These are phyloP conservation scores for Peniophora sp. DNA, from an alignment of 1,284 basidiomycete genomes.

Conservation along the genomic window DNA sequence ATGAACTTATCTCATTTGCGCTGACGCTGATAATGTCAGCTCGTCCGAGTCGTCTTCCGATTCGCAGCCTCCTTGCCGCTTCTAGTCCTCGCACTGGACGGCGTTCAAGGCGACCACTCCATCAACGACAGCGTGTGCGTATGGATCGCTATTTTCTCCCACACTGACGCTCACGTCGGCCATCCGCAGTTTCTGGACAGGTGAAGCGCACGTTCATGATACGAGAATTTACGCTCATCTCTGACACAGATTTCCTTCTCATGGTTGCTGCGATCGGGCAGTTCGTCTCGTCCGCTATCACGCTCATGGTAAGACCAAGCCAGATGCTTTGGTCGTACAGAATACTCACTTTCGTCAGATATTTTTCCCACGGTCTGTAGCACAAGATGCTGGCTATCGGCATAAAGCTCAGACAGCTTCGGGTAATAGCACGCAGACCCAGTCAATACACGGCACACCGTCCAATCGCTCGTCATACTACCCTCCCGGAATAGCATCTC, in stretches of 20 bases:
- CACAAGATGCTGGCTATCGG: slow-evolving; percentile 52
- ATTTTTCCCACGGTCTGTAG: slow-evolving; percentile 68
- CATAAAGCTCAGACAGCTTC: slow-evolving; percentile 10
- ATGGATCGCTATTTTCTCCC: slow-evolving; percentile 3
- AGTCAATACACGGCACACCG: slow-evolving; percentile 8
- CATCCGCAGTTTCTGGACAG: slow-evolving; percentile 38
- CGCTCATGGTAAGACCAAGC: slow-evolving; percentile 47
- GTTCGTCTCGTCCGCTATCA: slow-evolving; percentile 68
- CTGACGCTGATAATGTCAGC: slow-evolving; percentile 24
- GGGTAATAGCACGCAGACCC: slow-evolving; percentile 6
- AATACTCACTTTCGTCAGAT: slow-evolving; percentile 34
- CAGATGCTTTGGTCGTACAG: not conserved
- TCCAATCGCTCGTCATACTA: not conserved
- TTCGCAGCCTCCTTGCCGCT: slow-evolving; percentile 64
- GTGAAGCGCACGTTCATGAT: slow-evolving; percentile 20
- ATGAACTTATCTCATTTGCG: not conserved
- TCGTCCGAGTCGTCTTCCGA: slow-evolving; percentile 57
- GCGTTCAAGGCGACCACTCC: slow-evolving; percentile 35
- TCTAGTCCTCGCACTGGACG: slow-evolving; percentile 55
- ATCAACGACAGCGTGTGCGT: slow-evolving; percentile 52
- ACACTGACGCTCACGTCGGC: not conserved
- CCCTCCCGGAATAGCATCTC: not conserved
- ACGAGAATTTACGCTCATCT: slow-evolving; percentile 2
- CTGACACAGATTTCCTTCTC: slow-evolving; percentile 47
- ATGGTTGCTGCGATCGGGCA: slow-evolving; percentile 65